A percentile compares a stretch with the other conserved stretches of the same genome.
These are phyloP conservation scores for Fraxinus sp. DNA, from an alignment of 305 asterid species.

Conservation along the genomic window DNA sequence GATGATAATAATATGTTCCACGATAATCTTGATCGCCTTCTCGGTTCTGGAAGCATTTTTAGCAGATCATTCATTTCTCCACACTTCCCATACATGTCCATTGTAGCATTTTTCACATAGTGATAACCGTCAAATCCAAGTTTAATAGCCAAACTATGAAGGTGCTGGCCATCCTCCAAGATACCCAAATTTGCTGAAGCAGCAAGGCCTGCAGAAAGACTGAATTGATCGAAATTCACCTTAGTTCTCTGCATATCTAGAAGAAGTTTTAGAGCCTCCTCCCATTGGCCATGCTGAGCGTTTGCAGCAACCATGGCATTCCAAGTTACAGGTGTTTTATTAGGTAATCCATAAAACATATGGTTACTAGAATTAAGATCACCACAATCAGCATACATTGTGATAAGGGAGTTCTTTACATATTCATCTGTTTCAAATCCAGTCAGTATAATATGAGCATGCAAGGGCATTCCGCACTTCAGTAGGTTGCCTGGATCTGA, in stretches of 20 bases:
- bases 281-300: conserved; percentile 69
- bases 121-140: conserved; percentile 52
- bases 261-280: conserved; percentile 70
- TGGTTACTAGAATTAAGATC: conserved; percentile 62
- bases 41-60: conserved; percentile 61
- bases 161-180: conserved; percentile 71
- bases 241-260: conserved; percentile 71
- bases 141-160: conserved; percentile 67
- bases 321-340: conserved; percentile 64
- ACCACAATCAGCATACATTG: conserved; percentile 84
- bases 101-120: conserved; percentile 55
- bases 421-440: conserved; percentile 66
- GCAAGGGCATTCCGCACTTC: conserved; percentile 62
- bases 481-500: conserved; percentile 47
- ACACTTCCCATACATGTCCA: conserved; percentile 96
- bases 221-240: conserved; percentile 66
- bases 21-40: conserved; percentile 46
- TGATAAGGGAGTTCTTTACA: conserved; percentile 68
- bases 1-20: conserved; percentile 82
- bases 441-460: conserved; percentile 46
- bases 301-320: conserved; percentile 79
- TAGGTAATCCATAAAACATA: conserved; percentile 45
- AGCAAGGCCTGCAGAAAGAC: conserved; percentile 75
- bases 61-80: conserved; percentile 65
- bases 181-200: conserved; percentile 72